These are phyloP conservation scores for Cenchrus americanus DNA, from an alignment of 176 grass and related monocot genomes.

Conservation along the genomic window DNA sequence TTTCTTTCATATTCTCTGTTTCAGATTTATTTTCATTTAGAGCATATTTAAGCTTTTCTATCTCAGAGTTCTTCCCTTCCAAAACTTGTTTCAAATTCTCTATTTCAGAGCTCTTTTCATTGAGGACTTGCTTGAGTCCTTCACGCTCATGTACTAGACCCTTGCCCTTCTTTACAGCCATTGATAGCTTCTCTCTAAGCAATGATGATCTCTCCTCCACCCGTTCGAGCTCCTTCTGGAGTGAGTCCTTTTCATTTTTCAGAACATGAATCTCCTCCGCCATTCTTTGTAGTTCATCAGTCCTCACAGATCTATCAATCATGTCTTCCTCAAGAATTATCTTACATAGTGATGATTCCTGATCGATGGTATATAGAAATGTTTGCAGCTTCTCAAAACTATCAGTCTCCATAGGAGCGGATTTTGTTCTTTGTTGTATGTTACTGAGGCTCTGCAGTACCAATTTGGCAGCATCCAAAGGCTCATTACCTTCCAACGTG, in stretches of 20 bases:
- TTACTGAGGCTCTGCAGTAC: conserved; percentile 58
- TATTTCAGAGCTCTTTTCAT: conserved; percentile 64
- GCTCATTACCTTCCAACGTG: conserved; percentile 50
- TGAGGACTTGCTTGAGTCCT: conserved; percentile 68
- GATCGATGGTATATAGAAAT: conserved; percentile 65
- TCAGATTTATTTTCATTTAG: conserved; percentile 59
- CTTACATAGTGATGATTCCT: conserved; percentile 73
- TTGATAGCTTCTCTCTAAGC: conserved; percentile 93
- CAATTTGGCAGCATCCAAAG: conserved; percentile 47
- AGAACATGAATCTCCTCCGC: conserved; percentile 56
- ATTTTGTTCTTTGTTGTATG: conserved; percentile 55
- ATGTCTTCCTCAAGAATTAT: conserved; percentile 82
- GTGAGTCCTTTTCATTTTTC: conserved; percentile 74
- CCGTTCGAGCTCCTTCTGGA: conserved; percentile 78
- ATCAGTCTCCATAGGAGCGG: conserved; percentile 47
- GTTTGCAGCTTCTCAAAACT: conserved; percentile 68
- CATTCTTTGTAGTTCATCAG: conserved; percentile 54
- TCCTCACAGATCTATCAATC: conserved; percentile 55
- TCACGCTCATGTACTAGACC: conserved; percentile 94
- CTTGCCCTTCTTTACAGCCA: conserved; percentile 99
- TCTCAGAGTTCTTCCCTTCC: conserved; percentile 63
- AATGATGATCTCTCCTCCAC: conserved; percentile 86
- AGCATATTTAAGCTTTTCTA: conserved; percentile 52
- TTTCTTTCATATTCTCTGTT: conserved; percentile 37
- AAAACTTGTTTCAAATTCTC: conserved; percentile 55